A percentile compares a stretch with the other conserved stretches of the same genome.
Conservation (phyloP, 2,329 filamentous ascomycete species). For the Phoma sp. region DNA sequence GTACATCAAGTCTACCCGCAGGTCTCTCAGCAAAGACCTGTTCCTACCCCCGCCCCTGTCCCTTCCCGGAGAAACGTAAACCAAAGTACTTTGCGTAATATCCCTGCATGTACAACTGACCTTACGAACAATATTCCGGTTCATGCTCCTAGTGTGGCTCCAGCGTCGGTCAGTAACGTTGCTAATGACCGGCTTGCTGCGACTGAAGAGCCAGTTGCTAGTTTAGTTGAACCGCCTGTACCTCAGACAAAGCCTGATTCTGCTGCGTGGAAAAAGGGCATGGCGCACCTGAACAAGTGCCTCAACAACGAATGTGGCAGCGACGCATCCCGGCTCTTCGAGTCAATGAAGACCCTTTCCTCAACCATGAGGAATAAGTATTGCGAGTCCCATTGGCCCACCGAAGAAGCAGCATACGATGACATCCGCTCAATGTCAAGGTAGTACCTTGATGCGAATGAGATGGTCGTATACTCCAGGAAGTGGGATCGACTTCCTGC, state of each 20-base stretch:
- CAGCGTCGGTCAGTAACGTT: background rate
- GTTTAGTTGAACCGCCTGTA: no score
- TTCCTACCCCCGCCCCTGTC: background rate
- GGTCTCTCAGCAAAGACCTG: background rate
- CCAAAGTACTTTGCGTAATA: background rate
- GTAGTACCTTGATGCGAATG: constrained; percentile 1
- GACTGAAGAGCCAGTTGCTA: background rate
- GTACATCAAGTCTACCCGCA: background rate
- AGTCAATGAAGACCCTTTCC: background rate
- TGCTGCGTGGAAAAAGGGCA: background rate
- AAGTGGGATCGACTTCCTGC: background rate
- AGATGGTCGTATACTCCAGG: background rate
- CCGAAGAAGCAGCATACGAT: background rate
- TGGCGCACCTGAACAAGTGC: background rate
- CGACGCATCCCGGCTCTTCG: background rate
- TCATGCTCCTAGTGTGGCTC: background rate
- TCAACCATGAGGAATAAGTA: background rate
- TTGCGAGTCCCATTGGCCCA: constrained; percentile 2
- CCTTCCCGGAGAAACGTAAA: background rate
- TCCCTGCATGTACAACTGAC: background rate
- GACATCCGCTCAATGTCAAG: background rate
- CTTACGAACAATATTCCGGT: background rate
- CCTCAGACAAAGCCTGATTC: background rate
- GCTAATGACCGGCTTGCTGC: background rate
- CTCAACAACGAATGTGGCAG: background rate